Percentiles rank a stretch among this genome's conserved stretches.
Evolutionary conservation across 495 filamentous ascomycete genomes (phyloP).

Genomic region (Saxispiralis lemnorum): DNA sequence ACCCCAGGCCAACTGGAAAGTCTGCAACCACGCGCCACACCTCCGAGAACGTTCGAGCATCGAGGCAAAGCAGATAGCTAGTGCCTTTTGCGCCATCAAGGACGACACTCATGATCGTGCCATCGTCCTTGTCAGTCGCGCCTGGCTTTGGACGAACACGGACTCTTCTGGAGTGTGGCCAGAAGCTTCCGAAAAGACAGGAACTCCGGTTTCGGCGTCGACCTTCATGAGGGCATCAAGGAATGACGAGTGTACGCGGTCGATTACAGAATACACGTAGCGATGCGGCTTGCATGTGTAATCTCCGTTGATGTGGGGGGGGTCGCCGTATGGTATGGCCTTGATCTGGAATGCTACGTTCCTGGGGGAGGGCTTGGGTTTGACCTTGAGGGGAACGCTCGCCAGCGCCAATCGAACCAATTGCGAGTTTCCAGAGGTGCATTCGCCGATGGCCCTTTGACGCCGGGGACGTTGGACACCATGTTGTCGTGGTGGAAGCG

Average conservation of each 20-base stretch:
- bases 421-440: too few species aligned
- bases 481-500: slow-evolving; percentile 41
- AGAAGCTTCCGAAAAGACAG: too few species aligned
- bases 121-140: slow-evolving; percentile 44
- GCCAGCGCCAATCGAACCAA: too few species aligned
- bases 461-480: slow-evolving; percentile 5
- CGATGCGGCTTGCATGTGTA: slow-evolving; percentile 37
- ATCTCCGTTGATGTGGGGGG: slow-evolving; percentile 36
- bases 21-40: slow-evolving; percentile 46
- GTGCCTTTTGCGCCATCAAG: slow-evolving; percentile 43
- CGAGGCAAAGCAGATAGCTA: slow-evolving; percentile 54
- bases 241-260: slow-evolving; percentile 40
- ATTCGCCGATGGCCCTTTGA: not conserved
- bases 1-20: slow-evolving; percentile 46
- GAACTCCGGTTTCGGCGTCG: too few species aligned
- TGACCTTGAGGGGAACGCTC: too few species aligned
- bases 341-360: too few species aligned
- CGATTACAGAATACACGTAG: slow-evolving; percentile 45
- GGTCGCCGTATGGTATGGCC: too few species aligned
- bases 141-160: slow-evolving; percentile 47
- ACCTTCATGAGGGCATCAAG: slow-evolving; percentile 53
- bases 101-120: slow-evolving; percentile 53
- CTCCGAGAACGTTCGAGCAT: slow-evolving; percentile 49
- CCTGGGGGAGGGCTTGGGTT: too few species aligned
- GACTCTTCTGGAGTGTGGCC: slow-evolving; percentile 41